These are phyloP conservation scores for Tylopilus plumbeoviolaceoides DNA, from an alignment of 768 basidiomycete genomes.

Conservation along the genomic window DNA sequence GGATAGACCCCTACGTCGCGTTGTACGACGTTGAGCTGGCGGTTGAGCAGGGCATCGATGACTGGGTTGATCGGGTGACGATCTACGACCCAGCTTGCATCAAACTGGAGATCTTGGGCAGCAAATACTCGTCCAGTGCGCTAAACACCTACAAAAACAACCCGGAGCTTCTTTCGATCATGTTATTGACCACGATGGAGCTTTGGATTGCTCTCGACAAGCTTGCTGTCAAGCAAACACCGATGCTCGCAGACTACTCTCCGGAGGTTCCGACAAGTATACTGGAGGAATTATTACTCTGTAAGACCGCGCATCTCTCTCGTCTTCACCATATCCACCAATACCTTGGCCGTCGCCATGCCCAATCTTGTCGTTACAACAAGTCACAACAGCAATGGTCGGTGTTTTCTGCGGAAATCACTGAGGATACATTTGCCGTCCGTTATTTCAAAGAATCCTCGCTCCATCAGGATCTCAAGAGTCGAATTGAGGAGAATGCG, in stretches of 20 bases:
- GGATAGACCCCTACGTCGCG: slow-evolving; percentile 9
- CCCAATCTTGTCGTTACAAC: background rate
- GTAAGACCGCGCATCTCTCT: slow-evolving; percentile 23
- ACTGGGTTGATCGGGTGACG: slow-evolving; percentile 28
- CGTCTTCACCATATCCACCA: slow-evolving; percentile 26
- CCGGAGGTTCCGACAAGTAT: slow-evolving; percentile 40
- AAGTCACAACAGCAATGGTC: slow-evolving; percentile 28
- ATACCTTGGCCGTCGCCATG: slow-evolving; percentile 32
- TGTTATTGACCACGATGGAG: slow-evolving; percentile 43
- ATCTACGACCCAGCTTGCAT: slow-evolving; percentile 22
- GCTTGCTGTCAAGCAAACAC: slow-evolving; percentile 28
- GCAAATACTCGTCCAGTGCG: slow-evolving; percentile 26
- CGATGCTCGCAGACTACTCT: slow-evolving; percentile 41
- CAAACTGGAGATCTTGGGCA: slow-evolving; percentile 26
- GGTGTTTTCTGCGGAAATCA: slow-evolving; percentile 30
- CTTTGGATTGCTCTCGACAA: slow-evolving; percentile 48
- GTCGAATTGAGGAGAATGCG: slow-evolving; percentile 30
- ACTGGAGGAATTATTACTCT: slow-evolving; percentile 42
- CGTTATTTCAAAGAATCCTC: slow-evolving; percentile 32
- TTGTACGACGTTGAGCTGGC: slow-evolving; percentile 38
- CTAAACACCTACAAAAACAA: slow-evolving; percentile 27
- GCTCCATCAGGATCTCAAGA: slow-evolving; percentile 24
- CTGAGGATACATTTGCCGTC: slow-evolving; percentile 27
- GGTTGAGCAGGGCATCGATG: slow-evolving; percentile 29
- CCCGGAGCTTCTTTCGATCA: slow-evolving; percentile 36